Evolutionary conservation across 768 basidiomycete genomes (phyloP).

Genomic region (Leccinum pellstonianum): DNA sequence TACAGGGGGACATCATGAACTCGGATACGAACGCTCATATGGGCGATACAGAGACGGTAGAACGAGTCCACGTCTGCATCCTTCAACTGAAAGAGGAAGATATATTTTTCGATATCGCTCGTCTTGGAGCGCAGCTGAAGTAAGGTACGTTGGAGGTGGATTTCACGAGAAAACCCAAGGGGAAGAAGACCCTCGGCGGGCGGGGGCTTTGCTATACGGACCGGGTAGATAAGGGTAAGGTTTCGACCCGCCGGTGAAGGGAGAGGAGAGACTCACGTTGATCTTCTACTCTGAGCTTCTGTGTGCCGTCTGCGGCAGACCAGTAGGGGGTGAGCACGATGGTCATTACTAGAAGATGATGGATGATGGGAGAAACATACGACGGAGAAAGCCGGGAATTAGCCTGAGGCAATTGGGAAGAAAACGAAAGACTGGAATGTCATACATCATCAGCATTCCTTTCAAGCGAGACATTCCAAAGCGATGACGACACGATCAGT

Average conservation of each 20-base stretch:
- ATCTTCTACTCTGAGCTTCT: constrained; percentile 62
- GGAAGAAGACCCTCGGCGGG: constrained; percentile 60
- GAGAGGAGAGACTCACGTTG: constrained; percentile 40
- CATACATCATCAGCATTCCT: constrained; percentile 3
- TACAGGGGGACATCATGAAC: not conserved
- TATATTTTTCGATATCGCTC: constrained; percentile 78
- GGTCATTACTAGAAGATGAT: constrained; percentile 40
- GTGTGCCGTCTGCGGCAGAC: constrained; percentile 55
- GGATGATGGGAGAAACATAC: not conserved
- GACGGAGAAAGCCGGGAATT: constrained; percentile 14
- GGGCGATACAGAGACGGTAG: constrained; percentile 68
- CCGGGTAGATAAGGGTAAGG: constrained; percentile 5
- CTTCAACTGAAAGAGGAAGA: constrained; percentile 77
- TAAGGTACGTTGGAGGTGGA: constrained; percentile 61
- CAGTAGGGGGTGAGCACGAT: constrained; percentile 70
- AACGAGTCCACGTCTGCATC: constrained; percentile 71
- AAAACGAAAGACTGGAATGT: not conserved
- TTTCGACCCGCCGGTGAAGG: not conserved
- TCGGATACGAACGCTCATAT: constrained; percentile 45
- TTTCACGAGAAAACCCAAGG: constrained; percentile 48
- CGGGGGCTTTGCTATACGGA: constrained; percentile 37
- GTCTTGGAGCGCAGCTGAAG: constrained; percentile 75
- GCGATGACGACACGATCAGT: constrained; percentile 3
- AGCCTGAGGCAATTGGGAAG: not conserved
- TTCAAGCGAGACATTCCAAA: not conserved